phyloP scores from a whole-genome alignment of 495 filamentous ascomycete species.

The Aspergillus sparsus region DNA sequence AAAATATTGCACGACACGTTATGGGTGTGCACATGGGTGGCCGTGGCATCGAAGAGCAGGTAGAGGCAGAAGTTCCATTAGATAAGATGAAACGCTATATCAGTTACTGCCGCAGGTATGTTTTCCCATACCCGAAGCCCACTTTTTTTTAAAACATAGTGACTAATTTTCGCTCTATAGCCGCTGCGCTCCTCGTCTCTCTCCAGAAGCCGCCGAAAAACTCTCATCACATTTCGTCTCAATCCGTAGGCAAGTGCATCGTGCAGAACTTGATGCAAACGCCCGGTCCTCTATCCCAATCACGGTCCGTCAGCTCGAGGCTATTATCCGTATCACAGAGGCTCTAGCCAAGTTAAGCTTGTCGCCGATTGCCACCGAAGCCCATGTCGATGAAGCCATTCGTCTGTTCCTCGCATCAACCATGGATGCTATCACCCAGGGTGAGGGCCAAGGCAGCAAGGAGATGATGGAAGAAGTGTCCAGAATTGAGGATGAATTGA shows the following conservation, averaged over 20 bases:
- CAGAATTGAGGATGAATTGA: slow-evolving; percentile 90
- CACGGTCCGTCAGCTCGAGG: slow-evolving; percentile 95
- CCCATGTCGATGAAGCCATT: slow-evolving; percentile 97
- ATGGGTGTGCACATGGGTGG: slow-evolving; percentile 98
- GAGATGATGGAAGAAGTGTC: slow-evolving; percentile 87
- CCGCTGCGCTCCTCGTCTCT: slow-evolving; percentile 89
- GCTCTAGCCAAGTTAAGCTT: slow-evolving; percentile 90
- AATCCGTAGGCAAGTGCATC: slow-evolving; percentile 92
- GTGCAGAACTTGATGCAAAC: slow-evolving; percentile 82
- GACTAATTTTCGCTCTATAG: slow-evolving; percentile 52
- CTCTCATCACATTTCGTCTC: slow-evolving; percentile 96
- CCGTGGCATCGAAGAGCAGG: slow-evolving; percentile 77
- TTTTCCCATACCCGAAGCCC: slow-evolving; percentile 18
- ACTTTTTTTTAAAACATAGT: neutral
- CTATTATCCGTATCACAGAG: slow-evolving; percentile 96
- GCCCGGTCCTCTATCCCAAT: slow-evolving; percentile 91
- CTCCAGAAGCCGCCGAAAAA: slow-evolving; percentile 90
- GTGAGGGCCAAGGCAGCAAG: slow-evolving; percentile 73
- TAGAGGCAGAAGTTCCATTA: slow-evolving; percentile 82
- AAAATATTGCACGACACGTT: slow-evolving; percentile 93
- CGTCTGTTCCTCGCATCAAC: slow-evolving; percentile 94
- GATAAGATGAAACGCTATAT: slow-evolving; percentile 99
- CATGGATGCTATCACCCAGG: slow-evolving; percentile 96
- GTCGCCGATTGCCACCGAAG: slow-evolving; percentile 79
- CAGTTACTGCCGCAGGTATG: slow-evolving; percentile 93